These are phyloP conservation scores for Collybia sp. DNA, from an alignment of 768 basidiomycete species.

Conservation along the genomic window DNA sequence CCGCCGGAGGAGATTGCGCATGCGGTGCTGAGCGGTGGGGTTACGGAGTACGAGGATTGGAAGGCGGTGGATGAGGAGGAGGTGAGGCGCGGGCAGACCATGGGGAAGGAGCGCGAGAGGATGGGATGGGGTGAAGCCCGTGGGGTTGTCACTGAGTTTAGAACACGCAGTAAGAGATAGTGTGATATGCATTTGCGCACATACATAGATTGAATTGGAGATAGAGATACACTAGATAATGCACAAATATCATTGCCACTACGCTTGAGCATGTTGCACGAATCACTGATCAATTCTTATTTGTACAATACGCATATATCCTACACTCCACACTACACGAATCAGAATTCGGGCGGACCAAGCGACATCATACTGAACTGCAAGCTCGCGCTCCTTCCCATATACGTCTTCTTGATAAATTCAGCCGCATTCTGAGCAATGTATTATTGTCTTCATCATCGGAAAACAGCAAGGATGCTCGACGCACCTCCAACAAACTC, in stretches of 20 bases:
- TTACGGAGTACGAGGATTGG: slow-evolving; percentile 65
- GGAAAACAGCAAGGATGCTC: neutral
- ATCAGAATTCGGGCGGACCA: slow-evolving; percentile 8
- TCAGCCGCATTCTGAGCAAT: slow-evolving; percentile 69
- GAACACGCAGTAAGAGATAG: neutral
- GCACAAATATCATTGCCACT: too few relatives aligned
- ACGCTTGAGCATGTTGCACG: too few relatives aligned
- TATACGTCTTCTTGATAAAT: slow-evolving; percentile 55
- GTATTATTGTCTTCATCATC: too few relatives aligned
- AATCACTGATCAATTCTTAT: too few relatives aligned
- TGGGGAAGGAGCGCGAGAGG: slow-evolving; percentile 73
- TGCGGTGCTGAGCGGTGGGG: slow-evolving; percentile 31
- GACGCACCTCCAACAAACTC: slow-evolving; percentile 51
- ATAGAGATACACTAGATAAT: too few relatives aligned
- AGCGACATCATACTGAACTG: slow-evolving; percentile 71
- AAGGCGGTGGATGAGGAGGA: slow-evolving; percentile 71
- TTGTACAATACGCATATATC: too few relatives aligned
- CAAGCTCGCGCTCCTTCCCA: slow-evolving; percentile 47
- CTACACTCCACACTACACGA: too few relatives aligned
- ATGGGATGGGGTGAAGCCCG: slow-evolving; percentile 65
- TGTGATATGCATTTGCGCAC: too few relatives aligned
- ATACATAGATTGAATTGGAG: too few relatives aligned
- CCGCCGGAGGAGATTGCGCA: slow-evolving; percentile 43
- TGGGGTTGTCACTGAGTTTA: slow-evolving; percentile 14
- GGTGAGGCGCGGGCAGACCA: slow-evolving; percentile 43